Evolutionary conservation across 2,329 filamentous ascomycete species (phyloP).

Genomic region (Monosporascus ibericus): DNA sequence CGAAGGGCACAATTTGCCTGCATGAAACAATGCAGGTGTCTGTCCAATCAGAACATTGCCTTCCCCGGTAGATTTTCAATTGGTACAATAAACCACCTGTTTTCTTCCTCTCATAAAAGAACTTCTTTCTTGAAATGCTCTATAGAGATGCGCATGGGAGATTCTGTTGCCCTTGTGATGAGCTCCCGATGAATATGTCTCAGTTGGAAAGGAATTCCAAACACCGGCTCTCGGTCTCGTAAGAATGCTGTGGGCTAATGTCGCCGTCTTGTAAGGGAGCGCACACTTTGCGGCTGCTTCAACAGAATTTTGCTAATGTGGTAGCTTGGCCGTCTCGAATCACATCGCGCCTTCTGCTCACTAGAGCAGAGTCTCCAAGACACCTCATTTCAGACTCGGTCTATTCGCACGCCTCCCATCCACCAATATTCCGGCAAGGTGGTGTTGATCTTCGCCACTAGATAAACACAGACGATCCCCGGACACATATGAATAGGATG

Average conservation of each 20-base stretch:
- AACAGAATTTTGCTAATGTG: too few relatives aligned
- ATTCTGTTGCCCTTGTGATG: not conserved
- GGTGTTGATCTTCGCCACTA: not conserved
- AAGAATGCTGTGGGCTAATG: too few relatives aligned
- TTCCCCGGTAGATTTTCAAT: not conserved
- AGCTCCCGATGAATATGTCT: too few relatives aligned
- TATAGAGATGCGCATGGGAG: not conserved
- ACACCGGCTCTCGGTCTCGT: too few relatives aligned
- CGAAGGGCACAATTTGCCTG: conserved; percentile 13
- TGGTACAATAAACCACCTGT: not conserved
- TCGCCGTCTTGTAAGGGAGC: too few relatives aligned
- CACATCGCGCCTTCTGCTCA: not conserved
- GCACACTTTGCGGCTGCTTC: too few relatives aligned
- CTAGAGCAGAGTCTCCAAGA: not conserved
- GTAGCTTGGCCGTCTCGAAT: too few relatives aligned
- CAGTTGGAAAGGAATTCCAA: too few relatives aligned
- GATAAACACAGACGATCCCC: not conserved
- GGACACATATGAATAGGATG: not conserved
- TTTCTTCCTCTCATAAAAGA: too few relatives aligned
- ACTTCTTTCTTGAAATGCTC: not conserved
- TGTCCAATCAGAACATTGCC: not conserved
- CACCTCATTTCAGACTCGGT: not conserved
- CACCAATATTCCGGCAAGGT: not conserved
- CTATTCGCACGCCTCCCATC: too few relatives aligned
- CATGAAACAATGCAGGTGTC: conserved; percentile 1